These are phyloP conservation scores for Aristolochia contorta DNA, from an alignment of 164 flowering plant species.

Conservation along the genomic window DNA sequence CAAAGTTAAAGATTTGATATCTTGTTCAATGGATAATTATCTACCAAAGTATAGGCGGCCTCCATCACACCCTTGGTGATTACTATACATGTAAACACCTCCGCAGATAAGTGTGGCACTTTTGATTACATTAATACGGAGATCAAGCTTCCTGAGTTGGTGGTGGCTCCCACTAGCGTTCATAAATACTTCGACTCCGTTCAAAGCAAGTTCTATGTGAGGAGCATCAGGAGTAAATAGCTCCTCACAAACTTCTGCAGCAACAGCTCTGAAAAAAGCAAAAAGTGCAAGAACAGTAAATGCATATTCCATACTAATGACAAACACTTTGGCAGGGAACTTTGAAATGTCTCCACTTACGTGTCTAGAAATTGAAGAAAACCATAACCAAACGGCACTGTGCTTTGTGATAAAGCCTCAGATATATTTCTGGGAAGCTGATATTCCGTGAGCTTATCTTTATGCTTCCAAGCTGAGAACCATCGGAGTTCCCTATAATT, in stretches of 20 bases:
- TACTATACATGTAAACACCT: conserved; percentile 96
- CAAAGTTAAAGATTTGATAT: not conserved
- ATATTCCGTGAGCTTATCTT: conserved; percentile 62
- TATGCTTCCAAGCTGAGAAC: conserved; percentile 91
- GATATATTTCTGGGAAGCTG: conserved; percentile 62
- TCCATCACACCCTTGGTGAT: conserved; percentile 98
- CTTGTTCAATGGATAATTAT: conserved; percentile 1
- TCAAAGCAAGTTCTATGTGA: conserved; percentile 82
- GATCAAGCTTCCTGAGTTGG: conserved; percentile 84
- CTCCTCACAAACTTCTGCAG: conserved; percentile 93
- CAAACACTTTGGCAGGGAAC: no score
- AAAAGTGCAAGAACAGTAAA: not conserved
- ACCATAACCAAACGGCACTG: conserved; percentile 90
- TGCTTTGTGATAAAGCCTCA: conserved; percentile 55
- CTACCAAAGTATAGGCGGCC: conserved; percentile 91
- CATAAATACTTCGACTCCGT: conserved; percentile 92
- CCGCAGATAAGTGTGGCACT: conserved; percentile 82
- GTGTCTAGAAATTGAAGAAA: conserved; percentile 79
- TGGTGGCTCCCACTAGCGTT: conserved; percentile 99
- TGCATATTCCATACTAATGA: no score
- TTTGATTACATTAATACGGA: conserved; percentile 69
- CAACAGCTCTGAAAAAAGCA: conserved; percentile 61
- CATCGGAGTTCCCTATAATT: conserved; percentile 92
- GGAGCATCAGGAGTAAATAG: conserved; percentile 75
- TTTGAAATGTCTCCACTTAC: conserved; percentile 27